Conservation (phyloP, 2,329 filamentous ascomycete species). For the Fusarium agapanthi region DNA sequence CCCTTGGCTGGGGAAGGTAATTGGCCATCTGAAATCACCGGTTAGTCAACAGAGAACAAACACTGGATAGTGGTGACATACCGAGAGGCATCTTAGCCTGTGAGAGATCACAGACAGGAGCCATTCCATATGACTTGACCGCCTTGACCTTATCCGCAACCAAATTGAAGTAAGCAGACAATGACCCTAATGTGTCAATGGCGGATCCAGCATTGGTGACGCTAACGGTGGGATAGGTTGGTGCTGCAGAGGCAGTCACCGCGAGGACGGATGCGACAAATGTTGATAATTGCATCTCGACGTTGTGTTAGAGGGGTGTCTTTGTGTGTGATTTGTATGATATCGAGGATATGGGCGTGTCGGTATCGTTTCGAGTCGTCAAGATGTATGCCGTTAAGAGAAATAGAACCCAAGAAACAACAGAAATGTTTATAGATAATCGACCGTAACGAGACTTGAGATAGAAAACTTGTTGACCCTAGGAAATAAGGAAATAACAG, state of each 20-base stretch:
- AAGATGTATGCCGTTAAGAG: conserved; percentile 20
- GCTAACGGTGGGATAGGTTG: conserved; percentile 51
- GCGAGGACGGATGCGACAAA: conserved; percentile 57
- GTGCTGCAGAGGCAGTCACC: conserved; percentile 57
- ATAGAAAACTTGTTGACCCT: conserved; percentile 20
- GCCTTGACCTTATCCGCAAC: conserved; percentile 64
- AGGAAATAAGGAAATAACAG: conserved; percentile 39
- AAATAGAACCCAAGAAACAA: conserved; percentile 23
- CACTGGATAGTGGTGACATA: conserved; percentile 44
- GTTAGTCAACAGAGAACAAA: conserved; percentile 17
- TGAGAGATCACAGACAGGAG: conserved; percentile 64
- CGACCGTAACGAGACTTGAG: conserved; percentile 16
- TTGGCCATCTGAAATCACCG: conserved; percentile 46
- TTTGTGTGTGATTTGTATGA: conserved; percentile 1
- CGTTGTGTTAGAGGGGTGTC: conserved; percentile 8
- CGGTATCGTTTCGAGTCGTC: conserved; percentile 27
- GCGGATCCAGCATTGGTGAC: conserved; percentile 50
- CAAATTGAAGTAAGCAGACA: conserved; percentile 69
- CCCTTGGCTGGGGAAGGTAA: conserved; percentile 70
- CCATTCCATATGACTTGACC: conserved; percentile 51
- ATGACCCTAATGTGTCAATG: conserved; percentile 52
- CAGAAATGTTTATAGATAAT: conserved; percentile 16
- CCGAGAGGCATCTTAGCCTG: conserved; percentile 60
- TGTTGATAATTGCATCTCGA: conserved; percentile 61
- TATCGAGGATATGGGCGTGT: neutral